Evolutionary conservation across 805 yeast species (phyloP).

Genomic region (Maudiozyma serrabonitensis): DNA sequence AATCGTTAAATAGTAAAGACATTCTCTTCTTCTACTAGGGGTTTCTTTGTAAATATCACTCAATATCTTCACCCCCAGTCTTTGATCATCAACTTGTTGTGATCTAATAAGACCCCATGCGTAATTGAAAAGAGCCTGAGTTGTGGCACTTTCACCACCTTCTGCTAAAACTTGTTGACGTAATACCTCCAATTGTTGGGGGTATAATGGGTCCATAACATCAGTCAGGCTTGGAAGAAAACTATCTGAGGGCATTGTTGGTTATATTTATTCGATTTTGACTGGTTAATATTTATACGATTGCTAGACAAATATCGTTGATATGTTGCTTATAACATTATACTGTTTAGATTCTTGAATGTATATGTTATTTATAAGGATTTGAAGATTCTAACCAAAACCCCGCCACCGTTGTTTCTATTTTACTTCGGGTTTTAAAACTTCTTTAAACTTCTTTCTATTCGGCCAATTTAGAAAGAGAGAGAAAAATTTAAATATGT

Average conservation of each 20-base stretch:
- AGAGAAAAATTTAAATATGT: too few species aligned
- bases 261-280: not conserved
- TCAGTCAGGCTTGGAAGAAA: slow-evolving; percentile 26
- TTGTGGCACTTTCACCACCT: slow-evolving; percentile 59
- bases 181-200: slow-evolving; percentile 66
- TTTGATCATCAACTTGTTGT: slow-evolving; percentile 48
- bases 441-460: not conserved
- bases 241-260: slow-evolving; percentile 5
- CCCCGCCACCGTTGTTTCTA: too few species aligned
- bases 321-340: too few species aligned
- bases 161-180: slow-evolving; percentile 72
- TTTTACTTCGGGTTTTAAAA: not conserved
- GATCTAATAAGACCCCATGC: slow-evolving; percentile 95
- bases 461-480: not conserved
- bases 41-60: slow-evolving; percentile 62
- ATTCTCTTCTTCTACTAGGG: slow-evolving; percentile 79
- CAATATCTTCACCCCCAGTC: slow-evolving; percentile 69
- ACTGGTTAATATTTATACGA: too few species aligned
- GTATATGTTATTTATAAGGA: too few species aligned
- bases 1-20: slow-evolving; percentile 75
- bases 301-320: too few species aligned
- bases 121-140: slow-evolving; percentile 83
- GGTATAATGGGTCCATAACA: slow-evolving; percentile 41
- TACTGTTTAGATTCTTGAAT: too few species aligned
- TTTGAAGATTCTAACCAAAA: too few species aligned